phyloP scores from a whole-genome alignment of 805 yeast species.

The Candida golubevii region DNA sequence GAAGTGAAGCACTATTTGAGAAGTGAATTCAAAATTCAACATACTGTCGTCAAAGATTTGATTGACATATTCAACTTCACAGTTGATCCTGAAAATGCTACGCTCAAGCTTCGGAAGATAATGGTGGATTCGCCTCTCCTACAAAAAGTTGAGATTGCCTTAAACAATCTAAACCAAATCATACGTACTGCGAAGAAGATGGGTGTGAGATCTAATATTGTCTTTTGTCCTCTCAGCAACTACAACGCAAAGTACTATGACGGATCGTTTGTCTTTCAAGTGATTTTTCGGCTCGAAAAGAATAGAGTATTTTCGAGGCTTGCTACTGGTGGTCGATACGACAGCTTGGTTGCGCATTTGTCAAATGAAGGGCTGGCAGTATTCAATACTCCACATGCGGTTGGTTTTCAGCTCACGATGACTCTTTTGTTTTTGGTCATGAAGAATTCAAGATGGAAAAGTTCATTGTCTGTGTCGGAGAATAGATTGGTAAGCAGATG shows the following conservation, averaged over 20 bases:
- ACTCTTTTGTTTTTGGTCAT: constrained; percentile 34
- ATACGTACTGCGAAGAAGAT: constrained; percentile 49
- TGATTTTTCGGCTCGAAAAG: constrained; percentile 60
- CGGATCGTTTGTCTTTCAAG: constrained; percentile 86
- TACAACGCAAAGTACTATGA: constrained; percentile 76
- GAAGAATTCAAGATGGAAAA: constrained; percentile 22
- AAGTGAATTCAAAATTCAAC: constrained; percentile 66
- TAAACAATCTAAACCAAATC: constrained; percentile 60
- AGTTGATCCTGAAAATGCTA: constrained; percentile 62
- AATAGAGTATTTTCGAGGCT: constrained; percentile 44
- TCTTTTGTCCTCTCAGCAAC: constrained; percentile 77
- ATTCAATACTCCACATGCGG: constrained; percentile 47
- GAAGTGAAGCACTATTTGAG: constrained; percentile 44
- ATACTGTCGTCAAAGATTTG: constrained; percentile 78
- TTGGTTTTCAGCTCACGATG: constrained; percentile 79
- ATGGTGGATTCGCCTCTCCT: constrained; percentile 72
- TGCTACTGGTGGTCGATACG: constrained; percentile 95
- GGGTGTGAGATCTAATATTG: constrained; percentile 54
- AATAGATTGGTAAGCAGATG: constrained; percentile 43
- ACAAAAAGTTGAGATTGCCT: constrained; percentile 55
- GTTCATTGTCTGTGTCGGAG: constrained; percentile 15
- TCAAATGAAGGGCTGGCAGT: constrained; percentile 43
- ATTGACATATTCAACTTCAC: constrained; percentile 71
- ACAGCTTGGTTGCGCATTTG: constrained; percentile 60
- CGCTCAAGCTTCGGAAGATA: constrained; percentile 55